phyloP scores from a whole-genome alignment of 177 flowering plant species.

The Vitis hybrid region DNA sequence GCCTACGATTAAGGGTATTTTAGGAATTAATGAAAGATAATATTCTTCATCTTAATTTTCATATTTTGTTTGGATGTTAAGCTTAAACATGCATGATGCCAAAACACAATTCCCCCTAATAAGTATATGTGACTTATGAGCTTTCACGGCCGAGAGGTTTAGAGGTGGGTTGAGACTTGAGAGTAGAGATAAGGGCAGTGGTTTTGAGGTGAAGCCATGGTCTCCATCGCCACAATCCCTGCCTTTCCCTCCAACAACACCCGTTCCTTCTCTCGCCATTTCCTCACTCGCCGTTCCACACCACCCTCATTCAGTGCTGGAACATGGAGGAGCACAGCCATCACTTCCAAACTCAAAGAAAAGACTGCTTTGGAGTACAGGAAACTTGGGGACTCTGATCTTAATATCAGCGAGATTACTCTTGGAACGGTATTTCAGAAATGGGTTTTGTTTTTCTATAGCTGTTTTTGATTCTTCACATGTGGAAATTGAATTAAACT shows the following conservation, averaged over 20 bases:
- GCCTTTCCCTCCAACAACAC: slow-evolving; percentile 17
- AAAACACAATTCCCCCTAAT: too few species aligned
- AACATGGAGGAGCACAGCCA: slow-evolving; percentile 15
- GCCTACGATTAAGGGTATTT: too few species aligned
- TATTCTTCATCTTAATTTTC: too few species aligned
- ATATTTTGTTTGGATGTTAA: too few species aligned
- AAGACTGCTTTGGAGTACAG: slow-evolving; percentile 53
- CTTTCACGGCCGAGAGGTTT: too few species aligned
- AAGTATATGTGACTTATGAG: too few species aligned
- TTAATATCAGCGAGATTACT: slow-evolving; percentile 75
- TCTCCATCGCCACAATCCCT: slow-evolving; percentile 11
- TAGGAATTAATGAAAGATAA: too few species aligned
- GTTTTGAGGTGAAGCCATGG: not conserved
- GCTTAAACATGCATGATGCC: too few species aligned
- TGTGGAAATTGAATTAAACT: not conserved
- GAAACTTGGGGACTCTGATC: slow-evolving; percentile 92
- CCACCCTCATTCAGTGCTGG: not conserved
- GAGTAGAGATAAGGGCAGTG: too few species aligned
- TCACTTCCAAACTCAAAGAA: slow-evolving; percentile 35
- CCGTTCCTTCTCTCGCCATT: slow-evolving; percentile 13
- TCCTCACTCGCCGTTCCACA: not conserved
- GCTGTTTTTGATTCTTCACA: not conserved
- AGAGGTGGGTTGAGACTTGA: too few species aligned
- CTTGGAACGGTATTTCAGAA: slow-evolving; percentile 65
- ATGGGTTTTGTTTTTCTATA: not conserved